Evolutionary conservation across 768 basidiomycete genomes (phyloP), one percentile per base, ranked within the genome.

Genomic region (Phanerochaete sordida): DNA sequence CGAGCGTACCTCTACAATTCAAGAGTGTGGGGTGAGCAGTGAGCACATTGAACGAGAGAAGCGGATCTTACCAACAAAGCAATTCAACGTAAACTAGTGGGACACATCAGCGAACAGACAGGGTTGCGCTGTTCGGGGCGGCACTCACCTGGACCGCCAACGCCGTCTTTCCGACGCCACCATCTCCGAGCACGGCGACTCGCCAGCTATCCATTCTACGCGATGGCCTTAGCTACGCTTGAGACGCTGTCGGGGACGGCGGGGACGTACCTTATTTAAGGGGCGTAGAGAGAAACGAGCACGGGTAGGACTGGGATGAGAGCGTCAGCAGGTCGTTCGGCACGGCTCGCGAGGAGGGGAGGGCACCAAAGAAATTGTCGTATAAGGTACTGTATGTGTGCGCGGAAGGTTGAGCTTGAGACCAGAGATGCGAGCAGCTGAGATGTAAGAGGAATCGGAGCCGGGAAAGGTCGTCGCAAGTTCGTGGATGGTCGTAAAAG

Each of bases 121-220:
- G 37, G 16, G 21, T 50, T 26, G 28, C 24, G 37, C 46, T 24
- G 39, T 26, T 24, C n/a, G n/a, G n/a, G 44, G 55, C 35, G 39
- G 50, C 45, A 77, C 88, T 61, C 67, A 92, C 94, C 82, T 97
- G 95, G 48, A 97, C 94, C 65, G 95, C 94, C 69, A 98, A 76
- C 39, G 95, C 95, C 60, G 95, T 97, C 81, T 98, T 98, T 59
- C 95, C 95, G 50, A 98, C 95, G 77, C 95, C 95, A 76, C 95
- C 95, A 77, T 98, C 95, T 65, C 95, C 95, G 60, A 97, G 84
- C 66, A 97, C 93, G 63, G 95, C 93, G 67, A 97, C 90, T 81
- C 93, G 89, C 92, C 92, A 94, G 74, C 87, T 89, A 79, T 94
- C 92, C 92, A 94, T 93, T 81, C 77, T 80, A 64, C 35, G 21